Evolutionary conservation across 1,284 basidiomycete species (phyloP).

Genomic region (Leccinum pseudoinsigne): DNA sequence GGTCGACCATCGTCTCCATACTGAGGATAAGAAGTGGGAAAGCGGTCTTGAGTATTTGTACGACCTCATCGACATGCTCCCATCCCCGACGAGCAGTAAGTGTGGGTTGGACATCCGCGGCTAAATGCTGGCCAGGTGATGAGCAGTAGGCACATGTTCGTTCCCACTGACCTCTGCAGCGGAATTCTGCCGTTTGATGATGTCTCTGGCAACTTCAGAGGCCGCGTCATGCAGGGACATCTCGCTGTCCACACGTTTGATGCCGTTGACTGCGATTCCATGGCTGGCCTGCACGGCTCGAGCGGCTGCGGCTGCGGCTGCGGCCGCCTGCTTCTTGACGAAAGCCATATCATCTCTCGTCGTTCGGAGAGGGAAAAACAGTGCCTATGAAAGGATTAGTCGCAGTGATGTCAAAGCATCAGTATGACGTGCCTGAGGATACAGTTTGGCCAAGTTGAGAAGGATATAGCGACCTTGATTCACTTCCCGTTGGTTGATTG

Average conservation of each 20-base stretch:
- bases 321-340: slow-evolving; percentile 43
- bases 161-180: slow-evolving; percentile 20
- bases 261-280: slow-evolving; percentile 24
- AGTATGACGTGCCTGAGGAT: slow-evolving; percentile 78
- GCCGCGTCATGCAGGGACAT: slow-evolving; percentile 35
- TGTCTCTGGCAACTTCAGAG: slow-evolving; percentile 29
- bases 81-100: slow-evolving; percentile 71
- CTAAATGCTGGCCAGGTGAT: slow-evolving; percentile 25
- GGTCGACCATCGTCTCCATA: slow-evolving; percentile 97
- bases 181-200: slow-evolving; percentile 29
- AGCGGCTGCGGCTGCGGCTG: slow-evolving; percentile 35
- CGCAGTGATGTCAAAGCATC: not conserved
- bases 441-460: slow-evolving; percentile 88
- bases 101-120: slow-evolving; percentile 33
- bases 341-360: slow-evolving; percentile 86
- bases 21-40: slow-evolving; percentile 95
- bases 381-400: slow-evolving; percentile 55
- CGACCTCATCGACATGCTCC: slow-evolving; percentile 94
- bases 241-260: slow-evolving; percentile 33
- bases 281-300: slow-evolving; percentile 32
- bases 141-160: slow-evolving; percentile 22
- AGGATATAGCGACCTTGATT: slow-evolving; percentile 92
- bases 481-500: slow-evolving; percentile 89
- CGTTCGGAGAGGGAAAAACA: slow-evolving; percentile 95
- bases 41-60: slow-evolving; percentile 94